Conservation (phyloP, 441 rosid genomes). For the Aquilaria agallochum region DNA sequence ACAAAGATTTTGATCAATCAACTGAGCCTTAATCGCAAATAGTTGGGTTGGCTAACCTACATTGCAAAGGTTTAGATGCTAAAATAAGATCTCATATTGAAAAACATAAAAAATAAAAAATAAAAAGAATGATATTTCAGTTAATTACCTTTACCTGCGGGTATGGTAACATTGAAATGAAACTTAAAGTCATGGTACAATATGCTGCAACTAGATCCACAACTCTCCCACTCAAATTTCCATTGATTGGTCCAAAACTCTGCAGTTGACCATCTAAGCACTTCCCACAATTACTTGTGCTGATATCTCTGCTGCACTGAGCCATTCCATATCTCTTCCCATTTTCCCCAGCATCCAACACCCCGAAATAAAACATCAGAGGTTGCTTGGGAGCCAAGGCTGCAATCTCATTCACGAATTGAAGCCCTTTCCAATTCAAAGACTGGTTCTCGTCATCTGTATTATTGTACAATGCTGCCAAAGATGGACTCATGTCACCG, state of each 20-base stretch:
- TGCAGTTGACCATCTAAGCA: conserved; percentile 21
- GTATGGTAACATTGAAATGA: conserved; percentile 23
- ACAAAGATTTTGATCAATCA: too few relatives aligned
- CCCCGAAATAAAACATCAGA: conserved; percentile 19
- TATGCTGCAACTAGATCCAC: conserved; percentile 36
- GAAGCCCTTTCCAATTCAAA: conserved; percentile 19
- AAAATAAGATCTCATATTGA: too few relatives aligned
- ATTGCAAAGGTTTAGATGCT: too few relatives aligned
- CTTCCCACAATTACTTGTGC: conserved; percentile 16
- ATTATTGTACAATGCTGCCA: conserved; percentile 23
- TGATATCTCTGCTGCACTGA: conserved; percentile 33
- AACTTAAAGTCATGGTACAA: conserved; percentile 28
- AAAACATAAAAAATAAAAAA: too few relatives aligned
- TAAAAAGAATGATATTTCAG: too few relatives aligned
- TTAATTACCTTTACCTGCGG: too few relatives aligned
- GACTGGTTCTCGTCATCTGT: conserved; percentile 28
- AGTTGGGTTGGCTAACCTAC: too few relatives aligned
- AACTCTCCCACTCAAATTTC: conserved; percentile 31
- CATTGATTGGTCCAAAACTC: conserved; percentile 19
- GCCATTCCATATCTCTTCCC: conserved; percentile 41
- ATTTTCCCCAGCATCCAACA: too few relatives aligned
- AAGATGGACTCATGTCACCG: conserved; percentile 29
- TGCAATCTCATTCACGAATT: conserved; percentile 30
- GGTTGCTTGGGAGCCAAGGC: conserved; percentile 20
- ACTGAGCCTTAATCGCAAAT: too few relatives aligned